These are phyloP conservation scores for Williopsis jadinii DNA, from an alignment of 1,139 yeast species.

Conservation along the genomic window DNA sequence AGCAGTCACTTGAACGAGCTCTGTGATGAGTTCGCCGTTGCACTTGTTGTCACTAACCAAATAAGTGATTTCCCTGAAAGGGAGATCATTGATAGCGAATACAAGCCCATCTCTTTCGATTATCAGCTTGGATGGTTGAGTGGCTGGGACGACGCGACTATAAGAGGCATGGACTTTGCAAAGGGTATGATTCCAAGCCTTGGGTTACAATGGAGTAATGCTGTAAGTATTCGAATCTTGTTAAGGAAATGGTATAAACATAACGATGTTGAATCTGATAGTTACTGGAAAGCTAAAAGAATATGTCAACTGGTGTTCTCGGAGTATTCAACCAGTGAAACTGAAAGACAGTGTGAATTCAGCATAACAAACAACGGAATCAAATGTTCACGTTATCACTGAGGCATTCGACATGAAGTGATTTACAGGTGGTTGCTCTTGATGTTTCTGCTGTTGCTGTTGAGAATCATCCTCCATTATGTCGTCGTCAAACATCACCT, in stretches of 20 bases:
- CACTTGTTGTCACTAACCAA: slow-evolving; percentile 74
- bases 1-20: slow-evolving; percentile 44
- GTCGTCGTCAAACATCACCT: slow-evolving; percentile 20
- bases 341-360: no score
- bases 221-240: slow-evolving; percentile 7
- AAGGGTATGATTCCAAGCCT: slow-evolving; percentile 14
- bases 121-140: slow-evolving; percentile 67
- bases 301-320: slow-evolving; percentile 34
- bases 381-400: no score
- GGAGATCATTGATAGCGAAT: slow-evolving; percentile 19
- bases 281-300: slow-evolving; percentile 23
- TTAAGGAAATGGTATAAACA: slow-evolving; percentile 9
- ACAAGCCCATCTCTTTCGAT: slow-evolving; percentile 41
- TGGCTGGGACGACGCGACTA: slow-evolving; percentile 57
- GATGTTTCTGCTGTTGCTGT: not conserved
- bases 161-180: slow-evolving; percentile 1
- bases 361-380: no score
- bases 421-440: slow-evolving; percentile 11
- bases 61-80: slow-evolving; percentile 53
- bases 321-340: no score
- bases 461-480: slow-evolving; percentile 13
- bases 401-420: not conserved
- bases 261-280: slow-evolving; percentile 4
- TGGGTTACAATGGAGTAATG: slow-evolving; percentile 9
- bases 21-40: slow-evolving; percentile 43